Conservation (phyloP, 2,329 filamentous ascomycete genomes). For the Diplodia mutila region DNA sequence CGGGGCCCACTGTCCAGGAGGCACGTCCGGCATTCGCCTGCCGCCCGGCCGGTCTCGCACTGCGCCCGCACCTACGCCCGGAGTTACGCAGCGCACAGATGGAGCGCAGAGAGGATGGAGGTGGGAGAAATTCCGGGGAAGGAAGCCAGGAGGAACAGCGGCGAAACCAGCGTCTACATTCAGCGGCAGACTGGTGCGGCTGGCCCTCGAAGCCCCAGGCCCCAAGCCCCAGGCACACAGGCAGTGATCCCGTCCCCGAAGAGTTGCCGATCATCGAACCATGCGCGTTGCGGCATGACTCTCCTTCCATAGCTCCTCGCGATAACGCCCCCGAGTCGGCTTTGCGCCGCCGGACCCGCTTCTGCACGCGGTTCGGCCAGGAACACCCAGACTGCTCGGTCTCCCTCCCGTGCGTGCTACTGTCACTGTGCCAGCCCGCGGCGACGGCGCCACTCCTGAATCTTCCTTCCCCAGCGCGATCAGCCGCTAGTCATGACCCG, state of each 20-base stretch:
- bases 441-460: constrained; percentile 19
- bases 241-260: not conserved
- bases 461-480: not conserved
- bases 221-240: not conserved
- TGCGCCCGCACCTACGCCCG: not conserved
- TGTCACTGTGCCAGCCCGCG: constrained; percentile 11
- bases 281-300: constrained; percentile 13
- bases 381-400: not conserved
- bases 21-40: not conserved
- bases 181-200: too few relatives aligned
- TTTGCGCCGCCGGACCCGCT: not conserved
- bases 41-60: not conserved
- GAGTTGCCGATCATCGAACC: constrained; percentile 4
- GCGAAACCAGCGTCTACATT: too few relatives aligned
- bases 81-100: not conserved
- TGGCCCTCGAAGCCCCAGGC: too few relatives aligned
- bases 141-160: too few relatives aligned
- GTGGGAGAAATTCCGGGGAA: not conserved
- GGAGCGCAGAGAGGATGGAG: not conserved
- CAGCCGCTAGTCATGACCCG: constrained; percentile 14
- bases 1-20: not conserved
- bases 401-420: constrained; percentile 7
- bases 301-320: not conserved
- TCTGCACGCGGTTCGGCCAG: not conserved
- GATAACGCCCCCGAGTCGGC: not conserved